Evolutionary conservation across 257 asterid species (phyloP), one percentile per base, ranked within the genome.

Genomic region (Przewalskia tangutica): DNA sequence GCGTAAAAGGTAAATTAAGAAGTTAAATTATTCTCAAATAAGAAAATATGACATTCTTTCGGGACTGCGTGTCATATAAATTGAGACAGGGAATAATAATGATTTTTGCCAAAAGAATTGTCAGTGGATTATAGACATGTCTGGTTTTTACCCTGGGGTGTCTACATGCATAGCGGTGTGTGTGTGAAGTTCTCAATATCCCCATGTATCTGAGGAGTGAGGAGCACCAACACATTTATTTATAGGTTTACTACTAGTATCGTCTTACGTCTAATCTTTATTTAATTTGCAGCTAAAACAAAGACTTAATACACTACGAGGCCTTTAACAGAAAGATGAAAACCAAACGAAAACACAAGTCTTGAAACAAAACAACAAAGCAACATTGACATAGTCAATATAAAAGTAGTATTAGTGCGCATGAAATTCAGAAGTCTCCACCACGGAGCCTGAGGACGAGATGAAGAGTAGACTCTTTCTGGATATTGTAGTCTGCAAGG

Each of bases 391-490:
- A 5, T 4, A 40, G 9, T 1, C 27, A 66, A 36, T 50, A 67
- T 4, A 18, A 68, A 40, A 68, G 50, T 34, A 40, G 54, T 2
- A 63, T 63, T 5, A n/a, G 77, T 3, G 13, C 54, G 3, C 77
- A 42, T 6, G 55, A n/a, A 4, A n/a, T 68, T 68, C 77, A 68
- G n/a, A 2, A 42, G 77, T 68, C 5, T 5, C 77, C 77, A 1
- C 77, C 77, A 10, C 77, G 77, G 38, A 70, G 77, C 56, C 77
- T 70, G 10, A 70, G 77, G n/a, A 70, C 77, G 23, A 42, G 77
- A 18, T 70, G 77, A 42, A 70, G 77, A n/a, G 56, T 70, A 9
- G 77, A 68, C 38, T 68, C 77, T n/a, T 68, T 42, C 55, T 68
- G 77, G 10, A 68, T 68, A 10, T 68, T 68, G 55, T 68, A 68